phyloP scores from a whole-genome alignment of 345 rosid species.

The Microcos paniculata region DNA sequence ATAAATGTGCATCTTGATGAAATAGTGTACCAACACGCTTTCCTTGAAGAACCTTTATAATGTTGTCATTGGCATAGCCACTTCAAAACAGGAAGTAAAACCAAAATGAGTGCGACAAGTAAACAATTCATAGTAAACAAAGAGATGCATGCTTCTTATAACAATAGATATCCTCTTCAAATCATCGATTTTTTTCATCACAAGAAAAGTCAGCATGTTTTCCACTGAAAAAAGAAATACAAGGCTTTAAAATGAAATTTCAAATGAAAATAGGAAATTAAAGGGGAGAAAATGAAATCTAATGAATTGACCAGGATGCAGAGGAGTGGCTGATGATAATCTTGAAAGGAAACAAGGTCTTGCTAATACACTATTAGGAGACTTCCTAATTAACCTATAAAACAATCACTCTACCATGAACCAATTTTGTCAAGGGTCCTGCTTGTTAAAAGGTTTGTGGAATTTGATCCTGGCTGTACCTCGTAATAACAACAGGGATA shows the following conservation, averaged over 20 bases:
- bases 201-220: background rate
- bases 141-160: background rate
- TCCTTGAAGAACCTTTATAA: constrained; percentile 53
- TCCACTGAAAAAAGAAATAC: background rate
- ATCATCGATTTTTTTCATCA: background rate
- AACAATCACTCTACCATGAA: background rate
- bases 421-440: background rate
- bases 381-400: background rate
- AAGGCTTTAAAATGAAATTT: background rate
- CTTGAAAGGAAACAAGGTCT: background rate
- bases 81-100: constrained; percentile 26
- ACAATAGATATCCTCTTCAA: background rate
- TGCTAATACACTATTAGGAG: background rate
- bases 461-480: constrained; percentile 34
- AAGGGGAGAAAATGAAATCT: background rate
- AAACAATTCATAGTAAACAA: constrained; percentile 6
- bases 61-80: constrained; percentile 47
- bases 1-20: constrained; percentile 49
- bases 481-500: constrained; percentile 71
- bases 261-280: background rate
- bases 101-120: background rate
- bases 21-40: constrained; percentile 49
- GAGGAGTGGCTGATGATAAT: background rate
- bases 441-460: background rate
- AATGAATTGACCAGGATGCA: background rate